Base-by-base conservation (phyloP, 2,329 filamentous ascomycete genomes). In the Ophiobolus disseminans region DNA sequence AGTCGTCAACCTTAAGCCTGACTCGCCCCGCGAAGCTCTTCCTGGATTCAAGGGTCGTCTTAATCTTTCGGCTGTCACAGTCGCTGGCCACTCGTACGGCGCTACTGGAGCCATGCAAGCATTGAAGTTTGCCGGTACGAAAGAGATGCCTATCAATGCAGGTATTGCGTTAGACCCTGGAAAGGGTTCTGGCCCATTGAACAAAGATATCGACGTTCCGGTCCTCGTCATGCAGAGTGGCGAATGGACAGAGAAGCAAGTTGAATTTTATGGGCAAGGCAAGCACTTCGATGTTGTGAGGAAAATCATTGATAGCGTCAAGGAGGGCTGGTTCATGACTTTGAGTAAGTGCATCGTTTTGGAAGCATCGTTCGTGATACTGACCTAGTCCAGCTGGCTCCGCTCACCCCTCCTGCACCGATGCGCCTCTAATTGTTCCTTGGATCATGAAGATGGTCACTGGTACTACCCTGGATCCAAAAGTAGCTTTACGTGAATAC, bases 161-260 rank as follows among this genome's bases (percentile, higher is more conserved):
- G 85, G 78, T 16, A 80, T 89, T 50, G 78, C 84, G 40, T 77
- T 89, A 22, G 86, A 89, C 65, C 86, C 86, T 0, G 86, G 86
- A 42, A 89, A 89, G 67, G 73, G 75, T 2, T 85, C 81, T 53
- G 86, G 86, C 0, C 82, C 76, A 0, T 74, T 88, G 9, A 88
- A 88, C 69, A 65, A 76, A 48, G 77, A 86, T 31, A 76, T 87
- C 52, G 61, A 75, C 22, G 81, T 86, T 1, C 85, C 86, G 1
- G 65, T 85, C 2, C 70, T 88, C 37, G 75, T 88, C 21, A 74
- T 88, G 30, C 83, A 89, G 70, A 87, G 84, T 38, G 79, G 84
- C 50, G 82, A 84, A 6, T 89, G 86, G 86, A 86, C 83, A 25
- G 76, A 76, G 25, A 73, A 75, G n/a, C 69, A 74, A 49, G 80